Evolutionary conservation across 805 yeast species (phyloP).

Genomic region (Saitoella complicata): DNA sequence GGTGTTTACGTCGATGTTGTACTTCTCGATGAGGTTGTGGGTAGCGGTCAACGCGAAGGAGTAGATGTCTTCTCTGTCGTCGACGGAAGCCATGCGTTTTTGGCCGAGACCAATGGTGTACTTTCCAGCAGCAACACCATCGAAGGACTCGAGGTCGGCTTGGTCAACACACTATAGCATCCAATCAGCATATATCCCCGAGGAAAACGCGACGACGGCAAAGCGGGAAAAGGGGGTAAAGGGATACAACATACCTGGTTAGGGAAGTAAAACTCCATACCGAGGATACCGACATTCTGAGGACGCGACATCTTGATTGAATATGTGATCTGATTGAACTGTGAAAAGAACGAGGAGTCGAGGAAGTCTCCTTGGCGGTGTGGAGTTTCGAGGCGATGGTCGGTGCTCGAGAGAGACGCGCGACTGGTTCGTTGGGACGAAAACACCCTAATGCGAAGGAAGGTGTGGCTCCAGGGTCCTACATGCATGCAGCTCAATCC

Average conservation of each 20-base stretch:
- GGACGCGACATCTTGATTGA: constrained; percentile 26
- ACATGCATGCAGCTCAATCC: too few species aligned
- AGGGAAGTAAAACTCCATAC: constrained; percentile 85
- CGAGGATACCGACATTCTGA: constrained; percentile 89
- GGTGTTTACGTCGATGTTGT: constrained; percentile 60
- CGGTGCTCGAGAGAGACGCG: too few species aligned
- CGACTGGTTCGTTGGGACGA: too few species aligned
- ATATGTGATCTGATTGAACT: neutral
- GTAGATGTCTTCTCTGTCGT: constrained; percentile 94
- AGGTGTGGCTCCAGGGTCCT: too few species aligned
- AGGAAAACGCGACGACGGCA: neutral
- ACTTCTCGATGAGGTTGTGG: constrained; percentile 58
- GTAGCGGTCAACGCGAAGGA: constrained; percentile 85
- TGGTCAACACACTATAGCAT: constrained; percentile 54
- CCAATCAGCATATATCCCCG: neutral
- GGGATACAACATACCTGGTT: constrained; percentile 34
- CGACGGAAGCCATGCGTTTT: constrained; percentile 93
- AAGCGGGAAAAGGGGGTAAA: neutral
- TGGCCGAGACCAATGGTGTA: constrained; percentile 98
- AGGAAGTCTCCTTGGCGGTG: too few species aligned
- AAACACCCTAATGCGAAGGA: too few species aligned
- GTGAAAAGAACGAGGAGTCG: too few species aligned
- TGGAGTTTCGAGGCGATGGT: too few species aligned
- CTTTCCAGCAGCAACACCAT: constrained; percentile 82
- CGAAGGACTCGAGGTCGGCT: constrained; percentile 67